These are phyloP conservation scores for Blastocystis sp. DNA, from an alignment of 352 stramenopile species.

Conservation along the genomic window DNA sequence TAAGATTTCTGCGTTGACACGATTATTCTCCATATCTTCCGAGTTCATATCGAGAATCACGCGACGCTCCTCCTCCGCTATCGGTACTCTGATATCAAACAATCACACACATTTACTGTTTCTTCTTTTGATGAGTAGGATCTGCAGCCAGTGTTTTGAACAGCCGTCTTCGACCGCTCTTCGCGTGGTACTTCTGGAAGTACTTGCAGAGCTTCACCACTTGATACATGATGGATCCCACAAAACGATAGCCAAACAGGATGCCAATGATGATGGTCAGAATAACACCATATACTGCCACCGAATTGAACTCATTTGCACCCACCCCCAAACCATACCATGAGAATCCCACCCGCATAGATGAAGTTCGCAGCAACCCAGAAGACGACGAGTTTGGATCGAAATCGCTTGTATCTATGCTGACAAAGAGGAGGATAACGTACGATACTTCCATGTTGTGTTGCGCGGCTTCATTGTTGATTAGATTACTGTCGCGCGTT, in stretches of 20 bases:
- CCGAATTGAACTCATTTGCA: constrained; percentile 38
- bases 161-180: constrained; percentile 1
- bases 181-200: constrained; percentile 38
- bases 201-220: constrained; percentile 2
- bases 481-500: constrained; percentile 59
- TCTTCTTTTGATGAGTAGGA: constrained; percentile 28
- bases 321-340: neutral
- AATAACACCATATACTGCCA: constrained; percentile 43
- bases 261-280: constrained; percentile 42
- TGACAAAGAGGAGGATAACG: neutral
- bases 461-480: constrained; percentile 59
- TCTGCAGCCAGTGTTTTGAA: constrained; percentile 48
- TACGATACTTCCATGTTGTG: constrained; percentile 60
- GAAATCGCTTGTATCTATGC: constrained; percentile 58
- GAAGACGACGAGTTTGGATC: constrained; percentile 60
- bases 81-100: neutral
- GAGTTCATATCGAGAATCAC: constrained; percentile 48
- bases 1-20: neutral
- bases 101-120: neutral
- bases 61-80: constrained; percentile 28
- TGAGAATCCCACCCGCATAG: constrained; percentile 59
- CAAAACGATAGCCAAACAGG: constrained; percentile 49
- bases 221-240: constrained; percentile 30
- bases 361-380: constrained; percentile 59
- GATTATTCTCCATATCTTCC: constrained; percentile 38